phyloP scores from a whole-genome alignment of 495 filamentous ascomycete genomes.

The Aspergillus cavernicola region DNA sequence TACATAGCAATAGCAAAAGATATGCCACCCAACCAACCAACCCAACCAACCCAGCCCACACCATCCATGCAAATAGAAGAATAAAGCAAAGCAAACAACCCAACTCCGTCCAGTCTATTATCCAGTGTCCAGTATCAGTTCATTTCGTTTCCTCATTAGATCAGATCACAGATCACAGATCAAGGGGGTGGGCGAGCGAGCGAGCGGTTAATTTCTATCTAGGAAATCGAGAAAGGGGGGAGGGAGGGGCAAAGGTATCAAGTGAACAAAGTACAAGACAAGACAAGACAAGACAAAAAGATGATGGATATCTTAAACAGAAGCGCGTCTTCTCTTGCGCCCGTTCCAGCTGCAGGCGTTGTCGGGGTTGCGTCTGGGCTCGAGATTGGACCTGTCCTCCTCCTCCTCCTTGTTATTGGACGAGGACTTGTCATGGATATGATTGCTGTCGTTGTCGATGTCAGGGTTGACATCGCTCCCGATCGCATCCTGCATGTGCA shows the following conservation, averaged over 20 bases:
- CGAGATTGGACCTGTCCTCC: background rate
- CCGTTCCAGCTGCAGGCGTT: background rate
- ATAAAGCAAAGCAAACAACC: background rate
- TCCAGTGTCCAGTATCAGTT: background rate
- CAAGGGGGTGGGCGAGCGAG: too few relatives aligned
- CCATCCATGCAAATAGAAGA: background rate
- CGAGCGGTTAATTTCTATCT: too few relatives aligned
- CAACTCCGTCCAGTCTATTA: background rate
- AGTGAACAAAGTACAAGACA: too few relatives aligned
- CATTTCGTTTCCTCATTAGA: background rate
- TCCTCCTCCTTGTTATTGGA: too few relatives aligned
- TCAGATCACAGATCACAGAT: too few relatives aligned
- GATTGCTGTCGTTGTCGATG: background rate
- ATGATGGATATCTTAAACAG: slow-evolving; percentile 6
- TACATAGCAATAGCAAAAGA: too few relatives aligned
- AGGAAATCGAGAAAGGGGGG: too few relatives aligned
- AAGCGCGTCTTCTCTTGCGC: slow-evolving; percentile 16
- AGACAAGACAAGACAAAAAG: too few relatives aligned
- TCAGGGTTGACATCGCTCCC: slow-evolving; percentile 13
- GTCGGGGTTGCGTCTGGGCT: background rate
- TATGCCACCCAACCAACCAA: background rate
- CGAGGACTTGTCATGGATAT: too few relatives aligned
- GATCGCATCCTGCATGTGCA: slow-evolving; percentile 45
- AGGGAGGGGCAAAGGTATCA: too few relatives aligned
- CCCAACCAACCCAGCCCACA: background rate